Evolutionary conservation across 1,284 basidiomycete species (phyloP).

Genomic region (Bjerkandera adusta): DNA sequence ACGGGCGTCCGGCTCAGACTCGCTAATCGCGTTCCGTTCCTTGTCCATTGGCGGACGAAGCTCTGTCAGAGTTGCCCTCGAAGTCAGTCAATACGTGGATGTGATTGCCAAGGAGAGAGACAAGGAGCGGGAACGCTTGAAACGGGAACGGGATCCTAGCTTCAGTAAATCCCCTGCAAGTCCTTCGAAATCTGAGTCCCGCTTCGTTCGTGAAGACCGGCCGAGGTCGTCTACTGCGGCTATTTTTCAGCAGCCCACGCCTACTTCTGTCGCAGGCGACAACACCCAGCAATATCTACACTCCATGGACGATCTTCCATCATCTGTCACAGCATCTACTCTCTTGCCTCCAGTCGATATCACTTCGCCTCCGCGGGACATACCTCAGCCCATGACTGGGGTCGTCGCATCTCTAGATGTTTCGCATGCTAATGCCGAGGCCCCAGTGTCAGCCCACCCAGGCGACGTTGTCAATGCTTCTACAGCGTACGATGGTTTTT

Average conservation of each 20-base stretch:
- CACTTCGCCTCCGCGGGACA: background rate
- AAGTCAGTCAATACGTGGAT: slow-evolving; percentile 68
- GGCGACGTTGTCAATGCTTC: too few species aligned
- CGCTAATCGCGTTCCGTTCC: slow-evolving; percentile 33
- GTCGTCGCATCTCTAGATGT: too few species aligned
- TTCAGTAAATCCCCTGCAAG: background rate
- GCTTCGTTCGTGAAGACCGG: background rate
- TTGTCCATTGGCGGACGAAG: slow-evolving; percentile 32
- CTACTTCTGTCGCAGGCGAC: background rate
- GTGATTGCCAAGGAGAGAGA: slow-evolving; percentile 69
- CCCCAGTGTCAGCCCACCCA: too few species aligned
- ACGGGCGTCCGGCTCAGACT: slow-evolving; percentile 15
- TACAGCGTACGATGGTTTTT: slow-evolving; percentile 22
- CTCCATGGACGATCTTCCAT: too few species aligned
- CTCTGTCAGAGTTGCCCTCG: slow-evolving; percentile 46
- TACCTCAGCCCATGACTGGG: background rate
- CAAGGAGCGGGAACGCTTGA: slow-evolving; percentile 66
- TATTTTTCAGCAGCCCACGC: background rate
- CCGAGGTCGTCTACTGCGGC: background rate
- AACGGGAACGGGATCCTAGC: slow-evolving; percentile 46
- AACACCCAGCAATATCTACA: background rate
- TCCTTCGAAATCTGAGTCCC: slow-evolving; percentile 1
- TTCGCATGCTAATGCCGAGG: too few species aligned
- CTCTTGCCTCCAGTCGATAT: slow-evolving; percentile 1
- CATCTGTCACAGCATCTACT: background rate